A percentile compares a stretch with the other conserved stretches of the same genome.
phyloP scores from a whole-genome alignment of 352 stramenopile species.

The Pythium rhizo-oryzae region DNA sequence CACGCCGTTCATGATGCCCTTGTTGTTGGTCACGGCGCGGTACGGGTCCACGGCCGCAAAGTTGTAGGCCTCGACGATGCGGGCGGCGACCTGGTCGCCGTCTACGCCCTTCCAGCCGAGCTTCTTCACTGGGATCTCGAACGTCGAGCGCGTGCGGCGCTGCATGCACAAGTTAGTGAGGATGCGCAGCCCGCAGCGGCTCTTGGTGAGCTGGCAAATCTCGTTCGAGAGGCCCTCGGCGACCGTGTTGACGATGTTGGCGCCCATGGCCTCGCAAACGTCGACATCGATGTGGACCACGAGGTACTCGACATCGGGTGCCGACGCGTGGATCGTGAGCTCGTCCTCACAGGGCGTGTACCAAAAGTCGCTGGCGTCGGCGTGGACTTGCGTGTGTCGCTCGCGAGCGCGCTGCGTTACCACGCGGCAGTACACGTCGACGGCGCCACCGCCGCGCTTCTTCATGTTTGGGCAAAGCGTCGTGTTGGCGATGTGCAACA shows the following conservation, averaged over 20 bases:
- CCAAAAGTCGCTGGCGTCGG: conserved; percentile 39
- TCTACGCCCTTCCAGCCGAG: conserved; percentile 84
- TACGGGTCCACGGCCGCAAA: conserved; percentile 85
- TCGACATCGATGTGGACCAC: conserved; percentile 90
- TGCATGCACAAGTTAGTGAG: conserved; percentile 91
- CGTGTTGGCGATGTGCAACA: conserved; percentile 76
- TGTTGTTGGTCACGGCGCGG: conserved; percentile 89
- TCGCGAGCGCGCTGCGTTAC: conserved; percentile 52
- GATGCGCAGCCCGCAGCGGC: conserved; percentile 77
- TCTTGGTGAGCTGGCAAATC: conserved; percentile 65
- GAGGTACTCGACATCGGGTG: conserved; percentile 43
- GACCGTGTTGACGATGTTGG: conserved; percentile 90
- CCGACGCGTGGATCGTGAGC: conserved; percentile 47
- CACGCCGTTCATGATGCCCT: conserved; percentile 90
- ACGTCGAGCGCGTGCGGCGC: conserved; percentile 62
- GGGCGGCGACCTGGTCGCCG: conserved; percentile 67
- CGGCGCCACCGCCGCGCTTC: conserved; percentile 74
- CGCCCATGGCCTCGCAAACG: conserved; percentile 89
- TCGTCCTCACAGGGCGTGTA: conserved; percentile 65
- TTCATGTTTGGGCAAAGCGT: conserved; percentile 87
- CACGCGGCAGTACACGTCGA: conserved; percentile 84
- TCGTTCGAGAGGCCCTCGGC: conserved; percentile 79
- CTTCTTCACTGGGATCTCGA: conserved; percentile 74
- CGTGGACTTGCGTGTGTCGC: conserved; percentile 10
- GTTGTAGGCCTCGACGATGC: conserved; percentile 85